Evolutionary conservation across 306 rosid genomes (phyloP).

Genomic region (Rubus idaeus): DNA sequence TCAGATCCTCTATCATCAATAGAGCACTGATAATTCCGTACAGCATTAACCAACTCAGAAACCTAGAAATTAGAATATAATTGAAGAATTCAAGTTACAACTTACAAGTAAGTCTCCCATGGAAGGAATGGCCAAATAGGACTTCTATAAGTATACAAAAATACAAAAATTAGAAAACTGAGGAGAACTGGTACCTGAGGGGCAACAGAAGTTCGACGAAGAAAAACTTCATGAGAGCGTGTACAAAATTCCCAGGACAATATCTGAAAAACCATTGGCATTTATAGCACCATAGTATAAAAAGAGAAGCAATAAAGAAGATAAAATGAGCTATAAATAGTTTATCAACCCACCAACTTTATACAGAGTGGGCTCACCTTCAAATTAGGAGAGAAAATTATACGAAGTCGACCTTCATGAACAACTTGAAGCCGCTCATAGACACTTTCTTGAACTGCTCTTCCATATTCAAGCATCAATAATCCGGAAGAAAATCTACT

Average conservation of each 20-base stretch:
- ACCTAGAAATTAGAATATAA: slow-evolving; percentile 20
- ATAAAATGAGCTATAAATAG: not conserved
- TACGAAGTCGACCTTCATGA: slow-evolving; percentile 40
- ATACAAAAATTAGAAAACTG: not conserved
- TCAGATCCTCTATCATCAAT: slow-evolving; percentile 11
- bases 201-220: slow-evolving; percentile 34
- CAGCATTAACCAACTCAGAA: slow-evolving; percentile 35
- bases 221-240: slow-evolving; percentile 39
- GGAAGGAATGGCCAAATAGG: not conserved
- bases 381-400: slow-evolving; percentile 33
- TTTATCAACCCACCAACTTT: slow-evolving; percentile 1
- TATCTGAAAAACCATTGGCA: slow-evolving; percentile 22
- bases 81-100: slow-evolving; percentile 12
- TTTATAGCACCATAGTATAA: not conserved
- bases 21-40: slow-evolving; percentile 21
- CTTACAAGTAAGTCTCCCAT: not conserved
- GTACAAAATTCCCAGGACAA: slow-evolving; percentile 52
- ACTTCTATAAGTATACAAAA: not conserved
- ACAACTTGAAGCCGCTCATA: slow-evolving; percentile 41
- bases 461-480: slow-evolving; percentile 40
- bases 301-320: not conserved
- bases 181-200: slow-evolving; percentile 30
- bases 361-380: slow-evolving; percentile 29
- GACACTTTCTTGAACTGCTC: slow-evolving; percentile 48
- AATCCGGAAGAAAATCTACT: slow-evolving; percentile 37